These are phyloP conservation scores for Myxozyma mucilagina DNA, from an alignment of 805 yeast genomes.

Conservation along the genomic window DNA sequence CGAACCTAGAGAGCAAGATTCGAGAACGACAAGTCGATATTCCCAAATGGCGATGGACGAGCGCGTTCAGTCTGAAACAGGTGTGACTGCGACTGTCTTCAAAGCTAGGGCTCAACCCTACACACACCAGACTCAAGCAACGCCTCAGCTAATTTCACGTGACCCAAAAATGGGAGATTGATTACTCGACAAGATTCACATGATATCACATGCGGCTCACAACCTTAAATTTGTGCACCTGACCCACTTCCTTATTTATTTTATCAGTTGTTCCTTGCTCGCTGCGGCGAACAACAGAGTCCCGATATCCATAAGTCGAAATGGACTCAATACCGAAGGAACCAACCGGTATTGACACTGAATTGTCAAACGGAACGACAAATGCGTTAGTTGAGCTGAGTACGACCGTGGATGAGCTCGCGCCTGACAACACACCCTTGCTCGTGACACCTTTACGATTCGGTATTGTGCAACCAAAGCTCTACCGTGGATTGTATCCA, in stretches of 20 bases:
- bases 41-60: not conserved
- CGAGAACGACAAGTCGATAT: not conserved
- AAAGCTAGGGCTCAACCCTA: slow-evolving; percentile 9
- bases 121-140: too few species aligned
- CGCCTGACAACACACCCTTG: slow-evolving; percentile 18
- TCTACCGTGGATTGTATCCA: slow-evolving; percentile 88
- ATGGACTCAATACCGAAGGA: too few species aligned
- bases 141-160: not conserved
- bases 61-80: not conserved
- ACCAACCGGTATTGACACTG: too few species aligned
- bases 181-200: not conserved
- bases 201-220: not conserved
- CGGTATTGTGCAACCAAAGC: slow-evolving; percentile 63
- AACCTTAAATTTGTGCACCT: not conserved
- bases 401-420: not conserved
- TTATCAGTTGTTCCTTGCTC: not conserved
- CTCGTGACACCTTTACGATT: slow-evolving; percentile 70
- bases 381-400: not conserved
- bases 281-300: too few species aligned
- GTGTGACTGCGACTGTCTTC: slow-evolving; percentile 8
- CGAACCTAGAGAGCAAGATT: slow-evolving; percentile 6
- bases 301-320: too few species aligned
- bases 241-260: not conserved
- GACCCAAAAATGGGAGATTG: not conserved
- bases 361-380: not conserved